phyloP scores from a whole-genome alignment of 139 green algal genomes.

The Yamagishiella unicocca region DNA sequence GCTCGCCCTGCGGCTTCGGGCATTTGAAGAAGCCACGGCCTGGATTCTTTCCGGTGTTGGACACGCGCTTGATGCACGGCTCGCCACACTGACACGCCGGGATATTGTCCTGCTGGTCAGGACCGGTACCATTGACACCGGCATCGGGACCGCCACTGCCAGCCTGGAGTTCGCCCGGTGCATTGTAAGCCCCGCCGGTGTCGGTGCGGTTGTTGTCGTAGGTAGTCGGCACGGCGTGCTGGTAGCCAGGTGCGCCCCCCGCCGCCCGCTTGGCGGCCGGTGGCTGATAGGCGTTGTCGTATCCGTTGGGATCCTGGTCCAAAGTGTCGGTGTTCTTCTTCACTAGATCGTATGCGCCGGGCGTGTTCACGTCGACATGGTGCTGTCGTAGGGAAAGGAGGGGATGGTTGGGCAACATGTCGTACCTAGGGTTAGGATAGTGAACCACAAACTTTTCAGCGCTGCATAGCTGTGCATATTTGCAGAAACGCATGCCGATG shows the following conservation, averaged over 20 bases:
- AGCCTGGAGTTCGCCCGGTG: too few species aligned
- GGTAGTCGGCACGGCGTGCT: not conserved
- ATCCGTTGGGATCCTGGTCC: not conserved
- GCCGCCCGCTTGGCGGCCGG: not conserved
- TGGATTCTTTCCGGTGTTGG: conserved; percentile 32
- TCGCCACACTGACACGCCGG: not conserved
- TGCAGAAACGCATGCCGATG: too few species aligned
- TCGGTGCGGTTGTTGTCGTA: not conserved
- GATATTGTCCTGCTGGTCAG: not conserved
- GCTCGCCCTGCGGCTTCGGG: not conserved
- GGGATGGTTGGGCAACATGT: too few species aligned
- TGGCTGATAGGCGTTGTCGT: not conserved
- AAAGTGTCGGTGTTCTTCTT: not conserved
- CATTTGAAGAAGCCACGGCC: conserved; percentile 45
- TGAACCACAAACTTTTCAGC: too few species aligned
- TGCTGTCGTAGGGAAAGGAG: not conserved
- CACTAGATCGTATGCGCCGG: not conserved
- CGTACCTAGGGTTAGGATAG: too few species aligned
- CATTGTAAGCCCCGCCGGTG: not conserved
- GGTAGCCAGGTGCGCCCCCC: not conserved
- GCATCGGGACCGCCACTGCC: not conserved
- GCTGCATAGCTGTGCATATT: too few species aligned
- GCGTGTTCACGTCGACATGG: conserved; percentile 27
- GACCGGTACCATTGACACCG: not conserved
- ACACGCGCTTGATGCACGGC: not conserved